Evolutionary conservation across 441 rosid species (phyloP).

Genomic region (Pelargonium myrrhifolium): DNA sequence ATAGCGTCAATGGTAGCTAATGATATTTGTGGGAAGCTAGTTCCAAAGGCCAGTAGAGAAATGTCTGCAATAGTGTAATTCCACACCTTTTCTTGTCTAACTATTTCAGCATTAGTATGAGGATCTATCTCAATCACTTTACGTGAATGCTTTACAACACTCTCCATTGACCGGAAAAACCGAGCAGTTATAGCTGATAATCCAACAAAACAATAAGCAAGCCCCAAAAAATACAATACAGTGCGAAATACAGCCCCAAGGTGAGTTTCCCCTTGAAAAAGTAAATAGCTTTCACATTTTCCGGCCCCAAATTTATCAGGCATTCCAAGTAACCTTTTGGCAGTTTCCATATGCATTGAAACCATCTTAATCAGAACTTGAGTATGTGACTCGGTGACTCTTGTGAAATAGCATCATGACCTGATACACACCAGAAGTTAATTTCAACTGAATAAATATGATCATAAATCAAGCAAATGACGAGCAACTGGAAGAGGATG

Average conservation of each 20-base stretch:
- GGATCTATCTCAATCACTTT: slow-evolving; percentile 62
- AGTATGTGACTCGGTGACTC: slow-evolving; percentile 8
- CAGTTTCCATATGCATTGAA: slow-evolving; percentile 20
- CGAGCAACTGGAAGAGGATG: not conserved
- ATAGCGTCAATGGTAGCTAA: slow-evolving; percentile 89
- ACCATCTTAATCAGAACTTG: slow-evolving; percentile 25
- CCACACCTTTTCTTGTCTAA: slow-evolving; percentile 72
- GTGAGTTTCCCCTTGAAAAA: slow-evolving; percentile 46
- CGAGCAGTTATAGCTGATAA: slow-evolving; percentile 78
- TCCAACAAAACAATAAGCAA: slow-evolving; percentile 82
- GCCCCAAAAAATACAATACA: slow-evolving; percentile 48
- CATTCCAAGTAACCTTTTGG: slow-evolving; percentile 18
- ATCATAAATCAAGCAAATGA: not conserved
- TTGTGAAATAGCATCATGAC: slow-evolving; percentile 4
- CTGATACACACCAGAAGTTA: slow-evolving; percentile 11
- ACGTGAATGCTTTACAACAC: slow-evolving; percentile 76
- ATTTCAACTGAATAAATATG: not conserved
- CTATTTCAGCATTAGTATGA: slow-evolving; percentile 34
- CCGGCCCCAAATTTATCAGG: slow-evolving; percentile 26
- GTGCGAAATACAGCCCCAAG: slow-evolving; percentile 40
- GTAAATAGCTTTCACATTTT: slow-evolving; percentile 55
- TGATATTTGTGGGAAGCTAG: slow-evolving; percentile 94
- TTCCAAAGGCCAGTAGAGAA: slow-evolving; percentile 80
- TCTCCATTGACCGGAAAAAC: slow-evolving; percentile 87
- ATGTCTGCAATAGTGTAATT: slow-evolving; percentile 85